Percentiles rank a stretch among this genome's conserved stretches.
phyloP scores from a whole-genome alignment of 192 early-diverging fungal genomes.

The Spizellomyces punctatus region DNA sequence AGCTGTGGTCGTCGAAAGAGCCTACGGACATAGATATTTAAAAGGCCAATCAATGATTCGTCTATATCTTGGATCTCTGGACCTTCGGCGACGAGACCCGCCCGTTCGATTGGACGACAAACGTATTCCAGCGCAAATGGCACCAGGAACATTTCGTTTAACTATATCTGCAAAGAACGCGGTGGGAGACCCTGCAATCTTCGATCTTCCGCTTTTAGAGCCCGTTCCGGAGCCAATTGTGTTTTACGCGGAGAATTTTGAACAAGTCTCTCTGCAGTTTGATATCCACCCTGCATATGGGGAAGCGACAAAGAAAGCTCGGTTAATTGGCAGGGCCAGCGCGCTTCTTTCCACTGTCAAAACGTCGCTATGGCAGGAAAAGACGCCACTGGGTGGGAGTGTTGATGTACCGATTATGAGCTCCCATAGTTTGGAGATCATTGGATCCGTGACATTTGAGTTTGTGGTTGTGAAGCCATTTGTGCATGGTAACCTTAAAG shows the following conservation, averaged over 20 bases:
- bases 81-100: conserved; percentile 47
- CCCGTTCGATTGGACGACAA: conserved; percentile 51
- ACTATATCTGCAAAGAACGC: conserved; percentile 63
- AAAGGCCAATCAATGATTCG: conserved; percentile 62
- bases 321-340: conserved; percentile 56
- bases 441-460: conserved; percentile 62
- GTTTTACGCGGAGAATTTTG: conserved; percentile 50
- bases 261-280: conserved; percentile 58
- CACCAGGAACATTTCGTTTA: conserved; percentile 39
- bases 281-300: conserved; percentile 63
- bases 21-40: conserved; percentile 66
- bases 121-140: conserved; percentile 28
- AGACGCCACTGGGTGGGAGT: conserved; percentile 49
- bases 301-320: conserved; percentile 34
- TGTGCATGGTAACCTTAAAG: conserved; percentile 56
- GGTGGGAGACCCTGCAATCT: conserved; percentile 55
- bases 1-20: conserved; percentile 46
- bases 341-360: conserved; percentile 56
- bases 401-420: conserved; percentile 63
- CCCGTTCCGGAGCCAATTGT: conserved; percentile 59
- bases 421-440: conserved; percentile 47
- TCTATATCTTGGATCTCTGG: conserved; percentile 67
- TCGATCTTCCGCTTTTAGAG: conserved; percentile 58
- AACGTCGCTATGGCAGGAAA: conserved; percentile 46
- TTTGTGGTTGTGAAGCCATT: conserved; percentile 69